Conservation (phyloP, 768 basidiomycete genomes). For the Flagelloscypha sp. region DNA sequence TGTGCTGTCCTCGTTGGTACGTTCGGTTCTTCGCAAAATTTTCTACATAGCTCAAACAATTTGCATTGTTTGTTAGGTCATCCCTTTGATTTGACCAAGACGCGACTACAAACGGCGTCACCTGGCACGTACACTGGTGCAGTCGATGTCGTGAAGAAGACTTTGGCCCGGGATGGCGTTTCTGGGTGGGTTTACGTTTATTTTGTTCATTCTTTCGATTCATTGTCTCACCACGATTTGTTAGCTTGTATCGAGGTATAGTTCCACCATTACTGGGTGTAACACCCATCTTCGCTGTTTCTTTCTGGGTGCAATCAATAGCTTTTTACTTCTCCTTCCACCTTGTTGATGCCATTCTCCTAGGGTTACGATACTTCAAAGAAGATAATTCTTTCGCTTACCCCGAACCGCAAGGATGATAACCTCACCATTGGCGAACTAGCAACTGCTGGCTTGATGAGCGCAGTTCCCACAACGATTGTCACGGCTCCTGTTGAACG, state of each 20-base stretch:
- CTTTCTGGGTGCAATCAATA: constrained; percentile 76
- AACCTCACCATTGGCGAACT: constrained; percentile 69
- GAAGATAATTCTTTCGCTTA: constrained; percentile 65
- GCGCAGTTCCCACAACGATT: constrained; percentile 85
- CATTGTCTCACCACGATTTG: no score
- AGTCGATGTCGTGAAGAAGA: constrained; percentile 87
- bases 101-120: constrained; percentile 87
- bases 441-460: constrained; percentile 88
- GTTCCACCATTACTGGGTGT: constrained; percentile 90
- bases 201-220: no score
- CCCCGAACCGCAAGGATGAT: constrained; percentile 66
- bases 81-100: constrained; percentile 96
- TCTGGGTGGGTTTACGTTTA: constrained; percentile 57
- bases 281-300: constrained; percentile 95
- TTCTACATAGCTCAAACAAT: constrained; percentile 1
- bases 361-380: constrained; percentile 94
- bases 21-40: constrained; percentile 19
- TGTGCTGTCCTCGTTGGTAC: constrained; percentile 83
- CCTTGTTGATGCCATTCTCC: constrained; percentile 1
- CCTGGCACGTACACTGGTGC: constrained; percentile 88
- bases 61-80: constrained; percentile 50
- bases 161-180: constrained; percentile 83
- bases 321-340: constrained; percentile 6
- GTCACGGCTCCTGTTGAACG: constrained; percentile 95
- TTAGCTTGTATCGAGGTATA: constrained; percentile 84